Percentiles rank a stretch among this genome's conserved stretches.
These are phyloP conservation scores for Fusarium cicatricum DNA, from an alignment of 2,329 filamentous ascomycete species.

Conservation along the genomic window DNA sequence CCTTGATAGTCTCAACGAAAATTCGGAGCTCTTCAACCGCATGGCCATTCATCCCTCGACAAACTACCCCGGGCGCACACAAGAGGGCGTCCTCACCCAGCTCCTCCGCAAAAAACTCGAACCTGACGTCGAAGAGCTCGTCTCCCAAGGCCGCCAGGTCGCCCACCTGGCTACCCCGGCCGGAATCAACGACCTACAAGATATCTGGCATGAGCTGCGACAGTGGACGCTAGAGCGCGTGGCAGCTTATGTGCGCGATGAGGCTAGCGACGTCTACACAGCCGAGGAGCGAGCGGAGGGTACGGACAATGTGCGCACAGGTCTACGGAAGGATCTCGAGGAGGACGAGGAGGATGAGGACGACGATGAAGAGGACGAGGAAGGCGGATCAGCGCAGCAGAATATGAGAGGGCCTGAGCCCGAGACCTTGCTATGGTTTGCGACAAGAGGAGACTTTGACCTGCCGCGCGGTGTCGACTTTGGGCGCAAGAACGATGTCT, in stretches of 20 bases:
- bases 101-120: constrained; percentile 86
- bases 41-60: constrained; percentile 80
- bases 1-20: constrained; percentile 69
- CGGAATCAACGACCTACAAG: constrained; percentile 54
- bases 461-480: constrained; percentile 57
- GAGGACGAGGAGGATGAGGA: constrained; percentile 63
- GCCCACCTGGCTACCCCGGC: constrained; percentile 55
- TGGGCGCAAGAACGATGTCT: constrained; percentile 46
- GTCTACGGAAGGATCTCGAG: constrained; percentile 65
- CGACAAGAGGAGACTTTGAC: constrained; percentile 54
- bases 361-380: constrained; percentile 57
- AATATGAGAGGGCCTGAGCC: constrained; percentile 51
- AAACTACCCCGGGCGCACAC: constrained; percentile 74
- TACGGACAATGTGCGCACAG: constrained; percentile 75
- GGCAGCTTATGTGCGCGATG: constrained; percentile 52
- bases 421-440: constrained; percentile 59
- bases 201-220: constrained; percentile 63
- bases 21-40: constrained; percentile 72
- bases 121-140: constrained; percentile 76
- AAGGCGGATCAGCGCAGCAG: constrained; percentile 40
- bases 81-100: constrained; percentile 71
- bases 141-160: constrained; percentile 67
- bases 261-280: constrained; percentile 71
- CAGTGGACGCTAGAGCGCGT: constrained; percentile 53
- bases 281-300: constrained; percentile 73